Percentiles rank a stretch among this genome's conserved stretches.
Conservation (phyloP, 164 flowering plant genomes). For the Tetracentron sinense region DNA sequence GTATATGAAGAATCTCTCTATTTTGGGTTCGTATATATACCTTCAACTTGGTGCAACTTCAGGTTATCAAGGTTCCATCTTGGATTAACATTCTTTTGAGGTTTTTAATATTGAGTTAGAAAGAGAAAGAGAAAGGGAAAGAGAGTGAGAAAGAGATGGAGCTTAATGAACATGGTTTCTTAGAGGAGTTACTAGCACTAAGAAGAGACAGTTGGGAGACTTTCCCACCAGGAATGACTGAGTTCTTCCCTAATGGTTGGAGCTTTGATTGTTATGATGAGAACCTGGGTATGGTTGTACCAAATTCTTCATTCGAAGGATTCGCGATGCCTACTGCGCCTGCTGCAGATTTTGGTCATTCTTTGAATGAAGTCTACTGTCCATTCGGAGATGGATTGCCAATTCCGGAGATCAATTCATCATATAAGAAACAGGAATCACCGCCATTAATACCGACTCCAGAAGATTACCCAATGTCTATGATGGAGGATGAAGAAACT, state of each 20-base stretch:
- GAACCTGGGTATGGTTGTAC: conserved; percentile 16
- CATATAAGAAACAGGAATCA: conserved; percentile 17
- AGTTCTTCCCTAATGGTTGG: conserved; percentile 23
- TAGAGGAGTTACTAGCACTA: conserved; percentile 41
- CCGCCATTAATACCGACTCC: conserved; percentile 22
- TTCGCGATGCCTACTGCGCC: conserved; percentile 7
- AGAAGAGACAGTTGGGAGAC: conserved; percentile 43
- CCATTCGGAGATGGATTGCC: conserved; percentile 25
- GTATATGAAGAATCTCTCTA: background rate
- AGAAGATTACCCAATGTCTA: conserved; percentile 21
- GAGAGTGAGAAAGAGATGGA: conserved; percentile 40
- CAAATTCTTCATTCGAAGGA: conserved; percentile 19
- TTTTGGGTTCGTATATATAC: background rate
- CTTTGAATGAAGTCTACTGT: conserved; percentile 18
- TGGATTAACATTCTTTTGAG: background rate
- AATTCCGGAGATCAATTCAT: conserved; percentile 16
- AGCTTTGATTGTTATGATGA: conserved; percentile 18
- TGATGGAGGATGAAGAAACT: conserved; percentile 25
- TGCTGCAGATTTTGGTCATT: conserved; percentile 2
- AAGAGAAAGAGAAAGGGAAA: conserved; percentile 13
- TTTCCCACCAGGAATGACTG: conserved; percentile 26
- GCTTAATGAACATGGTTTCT: conserved; percentile 37
- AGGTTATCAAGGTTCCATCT: background rate
- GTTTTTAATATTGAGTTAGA: background rate
- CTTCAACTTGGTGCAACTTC: conserved; percentile 12